phyloP scores from a whole-genome alignment of 2,329 filamentous ascomycete genomes.

The Fonsecaea multimorphosa region DNA sequence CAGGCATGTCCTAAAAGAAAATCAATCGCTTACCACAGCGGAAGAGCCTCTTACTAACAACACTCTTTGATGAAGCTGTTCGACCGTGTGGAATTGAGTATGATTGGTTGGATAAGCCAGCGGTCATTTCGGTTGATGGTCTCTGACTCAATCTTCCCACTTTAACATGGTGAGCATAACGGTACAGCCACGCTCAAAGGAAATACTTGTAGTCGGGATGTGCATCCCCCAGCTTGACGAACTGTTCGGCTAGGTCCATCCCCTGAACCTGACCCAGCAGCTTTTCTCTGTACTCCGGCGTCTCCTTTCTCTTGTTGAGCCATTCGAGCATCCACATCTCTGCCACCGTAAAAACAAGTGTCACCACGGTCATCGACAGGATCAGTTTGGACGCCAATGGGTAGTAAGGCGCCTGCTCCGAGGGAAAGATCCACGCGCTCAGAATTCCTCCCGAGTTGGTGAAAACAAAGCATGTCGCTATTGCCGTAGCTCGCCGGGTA shows the following conservation, averaged over 20 bases:
- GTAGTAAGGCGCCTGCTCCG: background rate
- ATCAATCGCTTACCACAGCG: no score
- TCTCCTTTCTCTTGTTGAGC: background rate
- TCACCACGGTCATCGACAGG: background rate
- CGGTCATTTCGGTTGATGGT: no score
- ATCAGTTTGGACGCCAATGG: background rate
- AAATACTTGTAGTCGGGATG: slow-evolving; percentile 2
- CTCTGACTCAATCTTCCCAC: no score
- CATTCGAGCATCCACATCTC: background rate
- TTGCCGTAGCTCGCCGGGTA: slow-evolving; percentile 48
- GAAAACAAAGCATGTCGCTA: slow-evolving; percentile 52
- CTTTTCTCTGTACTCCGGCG: background rate
- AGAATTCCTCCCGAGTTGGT: background rate
- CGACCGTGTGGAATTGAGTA: no score
- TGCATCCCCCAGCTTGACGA: slow-evolving; percentile 1
- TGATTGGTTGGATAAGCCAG: no score
- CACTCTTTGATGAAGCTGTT: no score
- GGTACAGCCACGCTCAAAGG: background rate
- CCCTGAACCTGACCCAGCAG: background rate
- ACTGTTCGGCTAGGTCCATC: background rate
- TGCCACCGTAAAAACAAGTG: background rate
- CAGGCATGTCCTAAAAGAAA: no score
- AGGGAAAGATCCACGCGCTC: slow-evolving; percentile 1
- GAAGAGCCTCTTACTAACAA: no score
- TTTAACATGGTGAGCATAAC: no score